phyloP scores from a whole-genome alignment of 2,329 filamentous ascomycete genomes.

The Diaporthe destruens region DNA sequence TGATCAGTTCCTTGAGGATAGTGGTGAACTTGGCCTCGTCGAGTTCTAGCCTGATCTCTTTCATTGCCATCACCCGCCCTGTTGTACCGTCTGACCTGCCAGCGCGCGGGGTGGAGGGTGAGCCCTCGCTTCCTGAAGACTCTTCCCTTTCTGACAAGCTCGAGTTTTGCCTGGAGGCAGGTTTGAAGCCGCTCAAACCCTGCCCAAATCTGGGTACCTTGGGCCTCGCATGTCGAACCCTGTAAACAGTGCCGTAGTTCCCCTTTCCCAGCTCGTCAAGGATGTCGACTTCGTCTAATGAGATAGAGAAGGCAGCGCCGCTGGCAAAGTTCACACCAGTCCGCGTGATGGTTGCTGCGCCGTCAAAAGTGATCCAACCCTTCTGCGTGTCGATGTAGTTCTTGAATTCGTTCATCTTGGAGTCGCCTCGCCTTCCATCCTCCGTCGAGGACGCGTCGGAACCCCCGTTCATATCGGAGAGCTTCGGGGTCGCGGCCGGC shows the following conservation, averaged over 20 bases:
- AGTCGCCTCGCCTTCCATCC: constrained; percentile 56
- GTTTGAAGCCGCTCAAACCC: constrained; percentile 65
- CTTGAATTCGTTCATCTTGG: constrained; percentile 71
- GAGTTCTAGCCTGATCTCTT: constrained; percentile 94
- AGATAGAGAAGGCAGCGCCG: constrained; percentile 92
- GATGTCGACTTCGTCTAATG: constrained; percentile 93
- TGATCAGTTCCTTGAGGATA: constrained; percentile 97
- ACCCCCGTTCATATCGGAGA: constrained; percentile 56
- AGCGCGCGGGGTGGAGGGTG: constrained; percentile 45
- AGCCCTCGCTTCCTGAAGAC: constrained; percentile 48
- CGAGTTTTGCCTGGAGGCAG: constrained; percentile 53
- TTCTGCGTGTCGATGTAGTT: constrained; percentile 93
- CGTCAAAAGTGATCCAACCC: constrained; percentile 91
- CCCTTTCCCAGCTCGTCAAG: constrained; percentile 95
- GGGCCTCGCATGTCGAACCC: constrained; percentile 85
- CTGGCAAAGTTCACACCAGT: constrained; percentile 93
- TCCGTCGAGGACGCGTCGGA: constrained; percentile 45
- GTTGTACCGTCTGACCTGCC: constrained; percentile 62
- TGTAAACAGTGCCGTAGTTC: constrained; percentile 98
- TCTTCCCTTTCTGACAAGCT: constrained; percentile 52
- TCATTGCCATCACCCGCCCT: constrained; percentile 97
- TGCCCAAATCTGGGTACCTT: constrained; percentile 69
- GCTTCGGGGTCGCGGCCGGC: constrained; percentile 55
- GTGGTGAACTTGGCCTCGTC: constrained; percentile 97
- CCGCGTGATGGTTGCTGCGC: constrained; percentile 89